phyloP scores from a whole-genome alignment of 257 asterid genomes.

The Solanum sejunctum region DNA sequence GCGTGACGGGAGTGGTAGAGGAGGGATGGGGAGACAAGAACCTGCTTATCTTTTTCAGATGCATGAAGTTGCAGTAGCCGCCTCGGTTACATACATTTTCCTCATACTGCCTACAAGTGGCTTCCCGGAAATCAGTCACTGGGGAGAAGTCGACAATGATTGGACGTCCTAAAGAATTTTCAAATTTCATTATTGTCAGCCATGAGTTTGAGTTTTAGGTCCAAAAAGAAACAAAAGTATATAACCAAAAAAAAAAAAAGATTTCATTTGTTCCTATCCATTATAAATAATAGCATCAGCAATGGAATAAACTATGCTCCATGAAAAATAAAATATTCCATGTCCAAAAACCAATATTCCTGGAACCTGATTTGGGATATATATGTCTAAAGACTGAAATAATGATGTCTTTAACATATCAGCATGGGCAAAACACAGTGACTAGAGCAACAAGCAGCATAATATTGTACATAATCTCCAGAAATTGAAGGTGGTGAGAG shows the following conservation, averaged over 20 bases:
- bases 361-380: background rate
- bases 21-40: conserved; percentile 9
- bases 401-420: background rate
- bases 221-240: background rate
- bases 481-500: background rate
- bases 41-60: conserved; percentile 81
- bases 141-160: conserved; percentile 87
- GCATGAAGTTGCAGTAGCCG: conserved; percentile 93
- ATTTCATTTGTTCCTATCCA: background rate
- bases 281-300: background rate
- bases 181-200: conserved; percentile 3
- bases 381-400: background rate
- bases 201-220: background rate
- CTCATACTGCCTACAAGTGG: conserved; percentile 85
- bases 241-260: background rate
- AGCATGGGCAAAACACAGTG: background rate
- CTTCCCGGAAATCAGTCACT: conserved; percentile 88
- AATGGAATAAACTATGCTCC: background rate
- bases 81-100: conserved; percentile 90
- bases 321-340: background rate
- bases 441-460: background rate
- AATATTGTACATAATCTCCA: background rate
- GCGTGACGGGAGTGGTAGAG: background rate
- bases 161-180: conserved; percentile 45
- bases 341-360: background rate